A percentile compares a stretch with the other conserved stretches of the same genome.
These are phyloP conservation scores for Fusarium pseudoanthophilum DNA, from an alignment of 2,329 filamentous ascomycete species.

Conservation along the genomic window DNA sequence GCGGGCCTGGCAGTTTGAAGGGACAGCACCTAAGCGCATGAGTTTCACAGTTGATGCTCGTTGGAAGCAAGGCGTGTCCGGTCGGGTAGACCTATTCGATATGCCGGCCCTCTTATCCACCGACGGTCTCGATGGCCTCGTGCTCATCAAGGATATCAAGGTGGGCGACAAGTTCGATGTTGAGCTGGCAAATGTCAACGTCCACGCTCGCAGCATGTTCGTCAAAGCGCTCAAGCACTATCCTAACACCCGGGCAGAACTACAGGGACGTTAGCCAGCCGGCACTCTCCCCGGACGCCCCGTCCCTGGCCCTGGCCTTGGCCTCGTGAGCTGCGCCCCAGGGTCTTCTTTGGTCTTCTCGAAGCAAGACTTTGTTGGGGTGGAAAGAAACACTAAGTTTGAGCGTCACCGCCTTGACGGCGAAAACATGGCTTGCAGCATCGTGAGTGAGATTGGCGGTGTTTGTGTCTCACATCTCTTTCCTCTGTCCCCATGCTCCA, in stretches of 20 bases:
- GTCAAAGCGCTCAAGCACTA: constrained; percentile 56
- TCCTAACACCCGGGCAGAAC: neutral
- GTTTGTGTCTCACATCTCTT: constrained; percentile 16
- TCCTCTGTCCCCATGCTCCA: neutral
- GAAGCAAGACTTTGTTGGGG: constrained; percentile 25
- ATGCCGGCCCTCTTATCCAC: constrained; percentile 55
- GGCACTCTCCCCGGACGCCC: constrained; percentile 27
- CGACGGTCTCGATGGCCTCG: constrained; percentile 51
- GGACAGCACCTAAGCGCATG: constrained; percentile 59
- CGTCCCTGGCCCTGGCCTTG: constrained; percentile 23
- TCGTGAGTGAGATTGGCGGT: constrained; percentile 23
- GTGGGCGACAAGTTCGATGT: constrained; percentile 67
- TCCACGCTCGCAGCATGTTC: constrained; percentile 56
- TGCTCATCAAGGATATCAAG: constrained; percentile 56
- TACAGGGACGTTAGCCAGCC: constrained; percentile 14
- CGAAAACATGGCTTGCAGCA: constrained; percentile 18
- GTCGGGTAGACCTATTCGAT: constrained; percentile 63
- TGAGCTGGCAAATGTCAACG: constrained; percentile 64
- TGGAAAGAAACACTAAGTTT: constrained; percentile 15
- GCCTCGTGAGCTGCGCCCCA: constrained; percentile 33
- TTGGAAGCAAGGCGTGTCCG: constrained; percentile 49
- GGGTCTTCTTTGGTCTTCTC: constrained; percentile 4
- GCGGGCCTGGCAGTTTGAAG: constrained; percentile 68
- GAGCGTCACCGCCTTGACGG: constrained; percentile 29
- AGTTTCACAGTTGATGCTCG: constrained; percentile 58